Base-by-base conservation (phyloP, 352 stramenopile species). In the Globisporangium middletonii region DNA sequence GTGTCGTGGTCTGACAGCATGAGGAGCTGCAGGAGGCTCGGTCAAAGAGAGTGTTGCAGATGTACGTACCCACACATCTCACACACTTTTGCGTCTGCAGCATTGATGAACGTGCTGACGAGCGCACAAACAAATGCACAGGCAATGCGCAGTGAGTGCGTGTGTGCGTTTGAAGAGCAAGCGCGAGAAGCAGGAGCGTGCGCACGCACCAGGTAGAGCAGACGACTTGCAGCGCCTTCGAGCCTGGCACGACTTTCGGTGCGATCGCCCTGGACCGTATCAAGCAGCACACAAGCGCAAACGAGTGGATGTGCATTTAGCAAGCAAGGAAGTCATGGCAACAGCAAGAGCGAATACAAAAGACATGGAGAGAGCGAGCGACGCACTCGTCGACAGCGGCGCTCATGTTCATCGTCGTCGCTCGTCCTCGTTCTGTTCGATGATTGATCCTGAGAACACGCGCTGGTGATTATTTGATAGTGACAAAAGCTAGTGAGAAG, bases 51-150 rank as follows among this genome's bases (percentile, higher is more conserved):
- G 44, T 27, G 12, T 28, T 13, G 27, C 8, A 11, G n/a, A 28
- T 3, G 12, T 42, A 72, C 73, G 38, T 68, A 91, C 79, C 76
- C 81, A 55, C 83, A 94, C 74, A 94, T 86, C 48, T 64, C 79
- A 55, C 83, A 94, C 28, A 57, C 63, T 0, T 65, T 77, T 44
- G 74, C 71, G 37, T 83, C 72, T 12, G 70, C 57, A 2, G 65
- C 60, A 48, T 92, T 94, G 48, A 94, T 66, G 49, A 84, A 92
- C 42, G 79, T 90, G 57, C 83, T 91, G 54, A 23, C 12, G 37
- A 50, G 19, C 43, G 46, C 5, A 57, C 3, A 44, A 26, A 12
- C 49, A 56, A 15, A 37, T 13, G 48, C 6, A 23, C 8, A 50
- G 26, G 4, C 2, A 16, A 5, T 15, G n/a, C 7, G 1, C 19